These are phyloP conservation scores for Alternaria burnsii DNA, from an alignment of 2,329 filamentous ascomycete genomes.

Conservation along the genomic window DNA sequence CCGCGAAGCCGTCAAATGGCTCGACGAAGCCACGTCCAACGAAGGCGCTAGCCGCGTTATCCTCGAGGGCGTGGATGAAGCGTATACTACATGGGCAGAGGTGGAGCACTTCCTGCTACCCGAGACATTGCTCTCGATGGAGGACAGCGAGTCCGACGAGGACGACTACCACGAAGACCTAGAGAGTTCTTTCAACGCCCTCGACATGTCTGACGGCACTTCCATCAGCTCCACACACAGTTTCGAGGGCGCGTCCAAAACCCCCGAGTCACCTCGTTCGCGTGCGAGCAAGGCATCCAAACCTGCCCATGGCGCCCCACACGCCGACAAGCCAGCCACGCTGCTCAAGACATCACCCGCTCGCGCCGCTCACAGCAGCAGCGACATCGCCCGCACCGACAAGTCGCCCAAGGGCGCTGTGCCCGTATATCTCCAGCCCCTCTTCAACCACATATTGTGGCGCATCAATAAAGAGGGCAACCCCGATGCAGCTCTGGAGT, in stretches of 20 bases:
- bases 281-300: slow-evolving; percentile 39
- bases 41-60: slow-evolving; percentile 49
- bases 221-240: slow-evolving; percentile 57
- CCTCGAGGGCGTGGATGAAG: slow-evolving; percentile 59
- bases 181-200: slow-evolving; percentile 48
- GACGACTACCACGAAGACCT: slow-evolving; percentile 50
- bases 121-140: slow-evolving; percentile 59
- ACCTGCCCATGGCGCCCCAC: slow-evolving; percentile 31
- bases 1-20: slow-evolving; percentile 60
- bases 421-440: slow-evolving; percentile 54
- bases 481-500: slow-evolving; percentile 57
- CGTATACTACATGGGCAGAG: slow-evolving; percentile 58
- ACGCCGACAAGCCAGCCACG: slow-evolving; percentile 29
- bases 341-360: slow-evolving; percentile 31
- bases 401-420: slow-evolving; percentile 44
- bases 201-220: slow-evolving; percentile 49
- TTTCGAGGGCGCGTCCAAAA: slow-evolving; percentile 47
- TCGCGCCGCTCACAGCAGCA: slow-evolving; percentile 43
- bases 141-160: slow-evolving; percentile 52
- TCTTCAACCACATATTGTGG: slow-evolving; percentile 63
- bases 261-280: slow-evolving; percentile 53
- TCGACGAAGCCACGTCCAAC: slow-evolving; percentile 60
- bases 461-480: slow-evolving; percentile 60
- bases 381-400: slow-evolving; percentile 29
- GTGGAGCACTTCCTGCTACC: slow-evolving; percentile 60